phyloP scores from a whole-genome alignment of 805 yeast species.

The Scheffersomyces spartinae region DNA sequence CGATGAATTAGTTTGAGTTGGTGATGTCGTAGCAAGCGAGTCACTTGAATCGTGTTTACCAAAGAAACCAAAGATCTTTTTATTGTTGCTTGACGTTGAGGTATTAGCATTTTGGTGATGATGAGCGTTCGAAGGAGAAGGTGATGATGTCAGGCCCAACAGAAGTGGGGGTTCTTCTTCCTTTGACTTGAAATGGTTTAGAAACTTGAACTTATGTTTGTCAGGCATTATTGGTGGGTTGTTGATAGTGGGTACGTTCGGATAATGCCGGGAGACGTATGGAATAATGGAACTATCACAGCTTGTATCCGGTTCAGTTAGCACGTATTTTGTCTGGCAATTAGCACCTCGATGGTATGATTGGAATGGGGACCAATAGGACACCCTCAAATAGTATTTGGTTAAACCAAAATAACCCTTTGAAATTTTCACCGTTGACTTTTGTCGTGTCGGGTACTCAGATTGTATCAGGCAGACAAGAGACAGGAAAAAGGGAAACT shows the following conservation, averaged over 20 bases:
- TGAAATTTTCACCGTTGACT: not conserved
- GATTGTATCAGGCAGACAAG: too few species aligned
- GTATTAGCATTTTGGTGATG: too few species aligned
- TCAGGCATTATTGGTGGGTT: conserved; percentile 35
- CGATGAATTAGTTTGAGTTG: too few species aligned
- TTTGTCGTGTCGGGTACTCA: too few species aligned
- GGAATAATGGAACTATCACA: not conserved
- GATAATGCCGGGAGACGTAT: not conserved
- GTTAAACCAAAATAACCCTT: not conserved
- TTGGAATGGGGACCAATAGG: not conserved
- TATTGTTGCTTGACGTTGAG: too few species aligned
- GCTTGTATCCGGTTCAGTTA: not conserved
- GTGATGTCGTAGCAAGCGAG: too few species aligned
- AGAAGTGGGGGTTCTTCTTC: too few species aligned
- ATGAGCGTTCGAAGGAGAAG: too few species aligned
- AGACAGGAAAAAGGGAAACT: too few species aligned
- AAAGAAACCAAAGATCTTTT: too few species aligned
- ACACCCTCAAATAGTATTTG: not conserved
- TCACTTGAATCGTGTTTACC: too few species aligned
- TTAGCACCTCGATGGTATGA: not conserved
- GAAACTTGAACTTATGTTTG: conserved; percentile 30
- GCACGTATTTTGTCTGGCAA: not conserved
- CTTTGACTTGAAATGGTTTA: conserved; percentile 23
- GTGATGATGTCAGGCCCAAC: conserved; percentile 16
- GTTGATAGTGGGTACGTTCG: not conserved